Evolutionary conservation across 768 basidiomycete species (phyloP), one percentile per base, ranked within the genome.

Genomic region (Crassisporium funariophilum): DNA sequence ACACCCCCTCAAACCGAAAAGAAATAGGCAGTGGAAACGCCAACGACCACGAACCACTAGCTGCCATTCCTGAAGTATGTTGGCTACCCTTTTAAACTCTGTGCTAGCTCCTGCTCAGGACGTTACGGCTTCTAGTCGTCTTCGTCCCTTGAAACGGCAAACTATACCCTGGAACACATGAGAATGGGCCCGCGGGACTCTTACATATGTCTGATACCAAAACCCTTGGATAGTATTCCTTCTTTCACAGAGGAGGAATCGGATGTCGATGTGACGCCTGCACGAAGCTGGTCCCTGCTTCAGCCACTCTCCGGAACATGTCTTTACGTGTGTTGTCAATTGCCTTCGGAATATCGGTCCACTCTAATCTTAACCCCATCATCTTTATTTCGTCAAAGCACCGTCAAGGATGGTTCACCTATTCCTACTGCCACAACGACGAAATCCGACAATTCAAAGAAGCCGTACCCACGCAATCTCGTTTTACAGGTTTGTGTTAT

Each of bases 401-500:
- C 63, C 82, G 82, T 56, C 89, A 92, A 74, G 83, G 86, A 29
- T 97, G 94, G 94, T 98, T 98, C 74, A 98, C 94, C 27, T 98
- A 98, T 70, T 86, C 91, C 39, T 97, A 90, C 67, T 93, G 95
- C 72, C 94, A 99, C 72, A 90, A 94, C 66, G 79, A 83, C 41
- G 86, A 97, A 69, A 92, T 98, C 51, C 86, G 95, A 47, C 97
- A 99, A 69, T 99, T 98, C 76, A 88, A 88, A 68, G 93, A 94
- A 65, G 72, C 88, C 49, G 62, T 73, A 55, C 83, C 81, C 61
- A 66, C 79, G 44, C 84, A 84, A 53, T 73, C 81, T 40, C 80
- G 83, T 55, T 74, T 78, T 53, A 69, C 84, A 67, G 88, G 88
- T 84, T 71, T 74, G 50, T 55, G 45, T 49, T 53, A 49, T 44